phyloP scores from a whole-genome alignment of 352 stramenopile genomes.

The Phytophthora boehmeriae region DNA sequence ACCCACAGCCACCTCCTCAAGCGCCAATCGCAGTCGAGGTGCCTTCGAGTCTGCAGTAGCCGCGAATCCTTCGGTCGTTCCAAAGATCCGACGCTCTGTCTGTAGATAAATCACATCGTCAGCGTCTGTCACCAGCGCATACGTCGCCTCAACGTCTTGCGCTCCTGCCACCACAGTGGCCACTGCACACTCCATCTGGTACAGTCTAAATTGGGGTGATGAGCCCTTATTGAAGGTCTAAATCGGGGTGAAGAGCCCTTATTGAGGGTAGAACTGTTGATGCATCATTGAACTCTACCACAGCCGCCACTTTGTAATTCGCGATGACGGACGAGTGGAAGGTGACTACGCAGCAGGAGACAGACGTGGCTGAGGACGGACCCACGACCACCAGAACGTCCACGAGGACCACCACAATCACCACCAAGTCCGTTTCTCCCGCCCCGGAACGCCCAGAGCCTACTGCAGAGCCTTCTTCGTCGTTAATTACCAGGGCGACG shows the following conservation, averaged over 20 bases:
- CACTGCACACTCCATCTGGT: slow-evolving; percentile 2
- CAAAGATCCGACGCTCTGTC: slow-evolving; percentile 32
- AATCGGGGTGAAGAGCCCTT: neutral
- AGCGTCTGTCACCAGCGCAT: slow-evolving; percentile 31
- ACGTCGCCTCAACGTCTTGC: slow-evolving; percentile 19
- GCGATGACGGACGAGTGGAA: slow-evolving; percentile 26
- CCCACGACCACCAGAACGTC: slow-evolving; percentile 11
- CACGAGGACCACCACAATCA: slow-evolving; percentile 13
- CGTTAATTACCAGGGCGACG: slow-evolving; percentile 4
- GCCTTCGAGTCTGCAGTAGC: slow-evolving; percentile 1
- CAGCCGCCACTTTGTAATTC: slow-evolving; percentile 1
- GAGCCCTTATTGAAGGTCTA: neutral
- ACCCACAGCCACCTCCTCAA: slow-evolving; percentile 56
- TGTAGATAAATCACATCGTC: slow-evolving; percentile 23
- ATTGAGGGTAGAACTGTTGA: neutral
- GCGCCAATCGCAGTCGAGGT: slow-evolving; percentile 37
- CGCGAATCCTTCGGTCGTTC: slow-evolving; percentile 17
- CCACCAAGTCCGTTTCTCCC: slow-evolving; percentile 2
- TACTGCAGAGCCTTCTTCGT: slow-evolving; percentile 1
- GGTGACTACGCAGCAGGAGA: slow-evolving; percentile 21
- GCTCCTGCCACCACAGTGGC: slow-evolving; percentile 16
- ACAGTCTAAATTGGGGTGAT: neutral
- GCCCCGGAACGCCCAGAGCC: neutral
- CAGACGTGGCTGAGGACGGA: slow-evolving; percentile 18
- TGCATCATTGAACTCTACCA: neutral